Evolutionary conservation across 768 basidiomycete species (phyloP).

Genomic region (Galerina sulciceps): DNA sequence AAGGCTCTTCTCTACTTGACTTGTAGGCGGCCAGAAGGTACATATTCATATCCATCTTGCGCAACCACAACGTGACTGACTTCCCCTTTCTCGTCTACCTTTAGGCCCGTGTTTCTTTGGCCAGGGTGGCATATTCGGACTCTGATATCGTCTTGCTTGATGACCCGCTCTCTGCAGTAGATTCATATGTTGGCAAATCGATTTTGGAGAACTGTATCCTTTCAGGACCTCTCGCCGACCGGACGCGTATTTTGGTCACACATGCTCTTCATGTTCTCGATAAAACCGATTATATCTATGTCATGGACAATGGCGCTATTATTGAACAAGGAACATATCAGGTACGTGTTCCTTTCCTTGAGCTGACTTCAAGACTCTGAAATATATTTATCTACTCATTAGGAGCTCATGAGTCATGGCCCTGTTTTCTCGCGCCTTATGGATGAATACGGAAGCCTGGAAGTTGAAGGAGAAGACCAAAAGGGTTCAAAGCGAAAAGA

Average conservation of each 20-base stretch:
- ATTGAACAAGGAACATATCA: conserved; percentile 66
- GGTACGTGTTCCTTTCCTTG: conserved; percentile 31
- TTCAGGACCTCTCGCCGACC: conserved; percentile 52
- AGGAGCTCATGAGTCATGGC: conserved; percentile 51
- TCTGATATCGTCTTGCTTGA: conserved; percentile 81
- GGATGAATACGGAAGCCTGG: conserved; percentile 56
- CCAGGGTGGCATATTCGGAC: conserved; percentile 75
- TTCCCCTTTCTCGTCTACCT: background rate
- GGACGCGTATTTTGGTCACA: conserved; percentile 67
- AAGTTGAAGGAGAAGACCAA: conserved; percentile 22
- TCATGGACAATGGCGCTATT: conserved; percentile 63
- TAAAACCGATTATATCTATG: conserved; percentile 66
- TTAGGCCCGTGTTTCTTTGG: conserved; percentile 75
- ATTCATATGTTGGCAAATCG: conserved; percentile 74
- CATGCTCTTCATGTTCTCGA: conserved; percentile 62
- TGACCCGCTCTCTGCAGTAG: conserved; percentile 84
- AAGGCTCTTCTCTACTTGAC: too few relatives aligned
- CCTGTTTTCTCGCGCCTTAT: conserved; percentile 55
- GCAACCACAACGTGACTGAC: background rate
- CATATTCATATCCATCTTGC: background rate
- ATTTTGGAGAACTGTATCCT: conserved; percentile 68
- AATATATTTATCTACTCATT: background rate
- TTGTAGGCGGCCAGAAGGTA: conserved; percentile 42
- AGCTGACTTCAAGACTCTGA: conserved; percentile 1
- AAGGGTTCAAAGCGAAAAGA: conserved; percentile 9